phyloP scores from a whole-genome alignment of 768 basidiomycete species.

The Suillus subaureus region DNA sequence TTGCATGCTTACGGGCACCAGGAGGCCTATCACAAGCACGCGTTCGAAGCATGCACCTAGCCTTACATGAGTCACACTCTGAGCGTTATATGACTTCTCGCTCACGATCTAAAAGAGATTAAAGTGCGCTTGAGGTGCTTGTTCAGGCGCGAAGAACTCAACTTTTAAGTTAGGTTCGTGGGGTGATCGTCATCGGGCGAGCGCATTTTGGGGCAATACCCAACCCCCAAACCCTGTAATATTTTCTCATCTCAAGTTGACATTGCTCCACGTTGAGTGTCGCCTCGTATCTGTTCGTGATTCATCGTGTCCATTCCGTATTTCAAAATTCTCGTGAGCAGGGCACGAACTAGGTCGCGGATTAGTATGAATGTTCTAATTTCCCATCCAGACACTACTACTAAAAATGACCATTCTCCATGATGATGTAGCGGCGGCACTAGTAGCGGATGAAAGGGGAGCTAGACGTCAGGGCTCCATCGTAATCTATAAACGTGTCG shows the following conservation, averaged over 20 bases:
- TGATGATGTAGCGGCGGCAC: neutral
- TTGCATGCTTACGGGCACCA: conserved; percentile 10
- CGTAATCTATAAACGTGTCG: conserved; percentile 4
- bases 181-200: neutral
- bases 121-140: conserved; percentile 32
- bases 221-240: neutral
- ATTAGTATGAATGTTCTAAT: neutral
- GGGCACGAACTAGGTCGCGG: neutral
- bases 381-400: neutral
- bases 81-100: conserved; percentile 8
- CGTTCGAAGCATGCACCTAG: conserved; percentile 31
- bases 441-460: neutral
- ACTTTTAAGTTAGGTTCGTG: conserved; percentile 7
- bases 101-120: conserved; percentile 23
- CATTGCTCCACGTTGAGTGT: neutral
- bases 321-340: neutral
- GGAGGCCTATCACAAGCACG: conserved; percentile 26
- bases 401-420: neutral
- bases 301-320: neutral
- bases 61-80: conserved; percentile 25
- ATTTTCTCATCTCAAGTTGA: neutral
- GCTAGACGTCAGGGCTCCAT: neutral
- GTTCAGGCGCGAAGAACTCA: conserved; percentile 16
- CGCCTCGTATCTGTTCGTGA: neutral
- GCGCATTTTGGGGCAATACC: neutral